Evolutionary conservation across 345 rosid species (phyloP).

Genomic region (Citrus trifoliata): DNA sequence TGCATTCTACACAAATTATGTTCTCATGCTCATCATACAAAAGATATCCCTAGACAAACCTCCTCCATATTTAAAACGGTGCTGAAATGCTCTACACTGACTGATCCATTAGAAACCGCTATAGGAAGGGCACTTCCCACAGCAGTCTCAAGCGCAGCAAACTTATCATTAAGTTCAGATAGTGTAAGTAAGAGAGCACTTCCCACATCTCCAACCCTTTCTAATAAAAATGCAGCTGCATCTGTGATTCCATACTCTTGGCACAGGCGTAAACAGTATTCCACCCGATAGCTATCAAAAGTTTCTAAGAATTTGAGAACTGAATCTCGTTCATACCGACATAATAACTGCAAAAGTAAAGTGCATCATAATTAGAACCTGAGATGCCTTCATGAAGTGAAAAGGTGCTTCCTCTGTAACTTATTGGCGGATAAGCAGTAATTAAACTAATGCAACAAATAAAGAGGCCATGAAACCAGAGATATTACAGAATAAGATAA

Average conservation of each 20-base stretch:
- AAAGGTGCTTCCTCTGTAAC: not conserved
- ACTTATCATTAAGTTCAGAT: constrained; percentile 71
- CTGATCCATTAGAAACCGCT: constrained; percentile 30
- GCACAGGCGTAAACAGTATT: constrained; percentile 90
- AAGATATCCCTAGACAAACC: constrained; percentile 41
- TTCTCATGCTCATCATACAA: not conserved
- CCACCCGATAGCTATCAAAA: constrained; percentile 97
- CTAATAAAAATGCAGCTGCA: constrained; percentile 93
- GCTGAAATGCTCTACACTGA: constrained; percentile 35
- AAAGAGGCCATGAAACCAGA: not conserved
- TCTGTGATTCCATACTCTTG: constrained; percentile 81
- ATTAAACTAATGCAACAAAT: not conserved
- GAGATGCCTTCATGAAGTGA: constrained; percentile 2
- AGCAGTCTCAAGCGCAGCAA: constrained; percentile 58
- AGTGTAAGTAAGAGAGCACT: constrained; percentile 88
- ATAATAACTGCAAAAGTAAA: constrained; percentile 59
- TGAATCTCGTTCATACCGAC: constrained; percentile 77
- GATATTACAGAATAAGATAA: not conserved
- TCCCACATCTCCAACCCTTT: constrained; percentile 98
- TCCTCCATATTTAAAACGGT: constrained; percentile 52
- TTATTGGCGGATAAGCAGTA: not conserved
- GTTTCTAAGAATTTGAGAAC: constrained; percentile 94
- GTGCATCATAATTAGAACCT: constrained; percentile 13
- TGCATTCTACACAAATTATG: not conserved
- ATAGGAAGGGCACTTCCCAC: constrained; percentile 40